A percentile compares a stretch with the other conserved stretches of the same genome.
Evolutionary conservation across 371 early-diverging fungal species (phyloP).

Genomic region (Mucor mucedo): DNA sequence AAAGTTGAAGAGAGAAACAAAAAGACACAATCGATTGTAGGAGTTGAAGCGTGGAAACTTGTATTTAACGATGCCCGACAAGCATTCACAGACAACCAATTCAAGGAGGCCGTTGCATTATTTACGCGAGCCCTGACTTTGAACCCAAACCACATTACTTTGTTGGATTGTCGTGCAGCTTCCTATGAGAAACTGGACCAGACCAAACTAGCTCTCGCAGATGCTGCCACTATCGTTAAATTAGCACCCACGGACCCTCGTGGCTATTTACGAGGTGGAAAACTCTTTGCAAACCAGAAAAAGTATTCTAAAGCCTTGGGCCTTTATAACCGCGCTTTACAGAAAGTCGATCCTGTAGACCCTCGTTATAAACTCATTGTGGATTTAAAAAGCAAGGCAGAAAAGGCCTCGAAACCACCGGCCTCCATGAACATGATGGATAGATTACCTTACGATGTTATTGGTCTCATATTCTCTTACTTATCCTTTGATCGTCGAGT

Average conservation of each 20-base stretch:
- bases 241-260: slow-evolving; percentile 31
- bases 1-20: background rate
- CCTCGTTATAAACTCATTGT: slow-evolving; percentile 19
- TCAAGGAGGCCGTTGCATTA: slow-evolving; percentile 29
- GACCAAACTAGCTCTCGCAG: slow-evolving; percentile 28
- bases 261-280: slow-evolving; percentile 48
- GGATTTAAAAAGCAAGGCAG: slow-evolving; percentile 11
- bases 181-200: slow-evolving; percentile 33
- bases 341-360: slow-evolving; percentile 26
- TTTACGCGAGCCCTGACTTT: slow-evolving; percentile 31
- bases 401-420: slow-evolving; percentile 11
- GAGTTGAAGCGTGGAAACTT: slow-evolving; percentile 27
- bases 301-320: slow-evolving; percentile 22
- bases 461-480: slow-evolving; percentile 34
- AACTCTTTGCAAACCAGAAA: slow-evolving; percentile 29
- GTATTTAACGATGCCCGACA: slow-evolving; percentile 33
- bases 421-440: slow-evolving; percentile 28
- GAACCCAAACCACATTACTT: slow-evolving; percentile 26
- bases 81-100: slow-evolving; percentile 33
- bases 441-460: slow-evolving; percentile 41
- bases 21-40: background rate
- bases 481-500: slow-evolving; percentile 43
- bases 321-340: slow-evolving; percentile 31
- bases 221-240: slow-evolving; percentile 35
- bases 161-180: slow-evolving; percentile 48